These are phyloP conservation scores for Tetracladium setigerum DNA, from an alignment of 495 filamentous ascomycete species.

Conservation along the genomic window DNA sequence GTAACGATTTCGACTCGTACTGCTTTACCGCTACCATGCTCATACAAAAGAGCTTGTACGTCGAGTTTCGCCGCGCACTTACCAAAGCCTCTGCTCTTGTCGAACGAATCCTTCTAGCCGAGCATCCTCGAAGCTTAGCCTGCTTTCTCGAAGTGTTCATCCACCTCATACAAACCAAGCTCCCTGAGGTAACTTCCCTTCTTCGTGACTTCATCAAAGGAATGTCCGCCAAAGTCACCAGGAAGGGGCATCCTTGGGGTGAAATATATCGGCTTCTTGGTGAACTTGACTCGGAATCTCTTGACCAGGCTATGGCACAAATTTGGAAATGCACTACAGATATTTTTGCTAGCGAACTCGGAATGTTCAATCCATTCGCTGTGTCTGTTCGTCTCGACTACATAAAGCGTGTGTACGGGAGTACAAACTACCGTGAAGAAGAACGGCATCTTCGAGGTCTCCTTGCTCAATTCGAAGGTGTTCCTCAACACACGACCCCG, in stretches of 20 bases:
- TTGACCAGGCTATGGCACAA: conserved; percentile 13
- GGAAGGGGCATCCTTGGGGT: conserved; percentile 11
- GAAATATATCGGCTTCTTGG: conserved; percentile 10
- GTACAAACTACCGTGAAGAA: too few species aligned
- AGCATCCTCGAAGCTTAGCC: conserved; percentile 12
- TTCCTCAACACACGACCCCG: too few species aligned
- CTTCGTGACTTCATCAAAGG: conserved; percentile 11
- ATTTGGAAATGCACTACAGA: conserved; percentile 14
- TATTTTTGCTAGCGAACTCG: conserved; percentile 13
- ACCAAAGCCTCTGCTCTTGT: conserved; percentile 12
- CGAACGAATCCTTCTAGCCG: conserved; percentile 12
- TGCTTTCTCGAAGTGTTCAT: conserved; percentile 13
- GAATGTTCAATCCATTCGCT: conserved; percentile 8
- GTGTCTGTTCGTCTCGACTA: conserved; percentile 13
- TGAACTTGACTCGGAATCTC: conserved; percentile 12
- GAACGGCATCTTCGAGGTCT: too few species aligned
- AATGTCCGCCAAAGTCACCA: conserved; percentile 14
- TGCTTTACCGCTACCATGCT: conserved; percentile 12
- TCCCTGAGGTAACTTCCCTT: conserved; percentile 8
- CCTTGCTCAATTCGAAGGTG: too few species aligned
- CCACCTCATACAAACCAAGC: conserved; percentile 12
- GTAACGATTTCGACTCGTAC: conserved; percentile 9
- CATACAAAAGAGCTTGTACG: conserved; percentile 7
- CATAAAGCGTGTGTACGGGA: too few species aligned
- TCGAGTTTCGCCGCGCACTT: conserved; percentile 10